Evolutionary conservation across 1,284 basidiomycete species (phyloP), one percentile per base, ranked within the genome.

Genomic region (Microbotryum saponariae): DNA sequence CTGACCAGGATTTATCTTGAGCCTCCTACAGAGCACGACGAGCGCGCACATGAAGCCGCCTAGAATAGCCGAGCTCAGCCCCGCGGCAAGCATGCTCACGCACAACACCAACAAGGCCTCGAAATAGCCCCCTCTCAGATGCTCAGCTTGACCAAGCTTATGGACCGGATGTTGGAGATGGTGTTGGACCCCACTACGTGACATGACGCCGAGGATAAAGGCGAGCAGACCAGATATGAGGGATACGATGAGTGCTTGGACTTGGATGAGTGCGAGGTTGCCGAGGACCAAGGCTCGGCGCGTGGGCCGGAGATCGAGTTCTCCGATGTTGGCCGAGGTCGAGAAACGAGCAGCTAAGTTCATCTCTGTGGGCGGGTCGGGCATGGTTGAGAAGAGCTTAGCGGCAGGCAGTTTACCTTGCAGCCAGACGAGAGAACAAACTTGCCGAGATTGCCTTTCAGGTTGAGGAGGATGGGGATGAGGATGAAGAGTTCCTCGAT

Each of bases 401-500:
- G 48, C 48, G 21, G 48, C 10, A 21, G 9, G 48, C 48, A n/a
- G 10, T 6, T 14, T n/a, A 23, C 51, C 18, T 9, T n/a, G 47
- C 10, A 48, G 45, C 29, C 10, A 47, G 20, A 29, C 8, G 21
- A 10, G 6, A 16, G 18, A 20, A 25, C 12, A 18, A 14, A 56
- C n/a, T 21, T 31, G 46, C 25, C 16, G n/a, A 58, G 49, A 71
- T 97, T 97, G 20, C 94, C 94, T 74, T 97, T 97, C 65, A 98
- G 83, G 72, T 97, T 98, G 69, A 94, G 82, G 25, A 97, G 80
- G 70, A 96, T 92, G 14, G 94, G 93, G 9, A 97, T 86, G 61
- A 97, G 88, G 79, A 97, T 93, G 72, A 97, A 93, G 61, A 97
- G 85, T 75, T 98, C 93, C 79, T 97, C 88, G 54, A 94, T 84